These are phyloP conservation scores for Casuarina glauca DNA, from an alignment of 306 rosid species.

Conservation along the genomic window DNA sequence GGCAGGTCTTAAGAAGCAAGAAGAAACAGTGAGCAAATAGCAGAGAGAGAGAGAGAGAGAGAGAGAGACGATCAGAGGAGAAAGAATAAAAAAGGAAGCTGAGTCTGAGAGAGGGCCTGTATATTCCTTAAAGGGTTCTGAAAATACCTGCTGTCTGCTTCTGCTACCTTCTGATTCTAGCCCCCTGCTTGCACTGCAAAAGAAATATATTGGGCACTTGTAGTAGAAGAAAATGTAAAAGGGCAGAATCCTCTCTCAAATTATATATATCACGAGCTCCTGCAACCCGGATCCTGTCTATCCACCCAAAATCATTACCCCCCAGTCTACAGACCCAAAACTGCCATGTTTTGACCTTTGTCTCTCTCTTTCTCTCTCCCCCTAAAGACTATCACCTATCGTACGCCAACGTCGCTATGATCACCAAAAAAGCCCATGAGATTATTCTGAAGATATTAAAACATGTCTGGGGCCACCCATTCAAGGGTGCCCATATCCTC, in stretches of 20 bases:
- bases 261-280: conserved; percentile 47
- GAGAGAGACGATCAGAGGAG: conserved; percentile 67
- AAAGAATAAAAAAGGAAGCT: conserved; percentile 70
- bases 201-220: background rate
- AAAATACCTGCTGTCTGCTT: conserved; percentile 60
- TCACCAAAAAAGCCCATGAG: conserved; percentile 52
- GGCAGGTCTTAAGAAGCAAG: conserved; percentile 1
- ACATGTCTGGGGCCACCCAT: background rate
- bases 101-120: conserved; percentile 49
- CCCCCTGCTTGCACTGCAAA: conserved; percentile 38
- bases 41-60: conserved; percentile 13
- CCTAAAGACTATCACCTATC: conserved; percentile 5
- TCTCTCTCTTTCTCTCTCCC: conserved; percentile 20
- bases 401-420: conserved; percentile 87
- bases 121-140: conserved; percentile 85
- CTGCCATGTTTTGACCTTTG: conserved; percentile 71
- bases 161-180: conserved; percentile 27
- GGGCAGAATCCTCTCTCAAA: background rate
- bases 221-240: background rate
- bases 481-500: background rate
- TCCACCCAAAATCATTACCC: conserved; percentile 57
- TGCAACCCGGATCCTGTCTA: conserved; percentile 25
- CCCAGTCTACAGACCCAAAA: conserved; percentile 43
- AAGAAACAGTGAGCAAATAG: conserved; percentile 4
- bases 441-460: conserved; percentile 9